A percentile compares a stretch with the other conserved stretches of the same genome.
phyloP scores from a whole-genome alignment of 2,329 filamentous ascomycete species.

The Fusarium longipes region DNA sequence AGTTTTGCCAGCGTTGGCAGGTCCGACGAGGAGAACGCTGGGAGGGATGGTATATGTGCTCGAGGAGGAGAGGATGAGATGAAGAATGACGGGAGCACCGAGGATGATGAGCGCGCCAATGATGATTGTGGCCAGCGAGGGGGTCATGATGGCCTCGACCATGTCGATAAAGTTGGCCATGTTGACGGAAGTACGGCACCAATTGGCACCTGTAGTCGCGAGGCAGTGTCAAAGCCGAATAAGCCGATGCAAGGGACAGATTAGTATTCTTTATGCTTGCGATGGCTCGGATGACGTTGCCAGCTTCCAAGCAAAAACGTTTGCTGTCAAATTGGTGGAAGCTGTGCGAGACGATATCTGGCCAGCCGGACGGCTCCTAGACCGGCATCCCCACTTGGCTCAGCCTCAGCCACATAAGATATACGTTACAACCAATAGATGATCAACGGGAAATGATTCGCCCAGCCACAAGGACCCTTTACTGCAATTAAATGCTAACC shows the following conservation, averaged over 20 bases:
- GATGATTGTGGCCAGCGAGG: constrained; percentile 71
- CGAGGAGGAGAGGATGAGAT: constrained; percentile 76
- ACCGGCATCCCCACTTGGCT: constrained; percentile 22
- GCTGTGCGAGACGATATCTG: constrained; percentile 35
- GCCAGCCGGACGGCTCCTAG: constrained; percentile 34
- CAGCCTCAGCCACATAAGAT: constrained; percentile 21
- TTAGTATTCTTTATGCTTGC: not conserved
- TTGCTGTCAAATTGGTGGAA: constrained; percentile 14
- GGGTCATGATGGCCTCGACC: constrained; percentile 67
- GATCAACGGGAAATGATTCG: no score
- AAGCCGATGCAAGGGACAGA: not conserved
- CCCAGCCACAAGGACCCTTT: constrained; percentile 45
- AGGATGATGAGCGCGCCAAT: constrained; percentile 78
- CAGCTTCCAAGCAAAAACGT: not conserved
- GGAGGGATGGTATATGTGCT: constrained; percentile 75
- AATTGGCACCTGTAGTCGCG: constrained; percentile 20
- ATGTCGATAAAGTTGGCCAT: constrained; percentile 56
- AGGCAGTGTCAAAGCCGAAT: not conserved
- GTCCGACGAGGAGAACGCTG: constrained; percentile 83
- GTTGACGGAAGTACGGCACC: constrained; percentile 34
- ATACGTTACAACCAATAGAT: constrained; percentile 19
- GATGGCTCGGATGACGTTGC: constrained; percentile 7
- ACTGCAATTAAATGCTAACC: constrained; percentile 22
- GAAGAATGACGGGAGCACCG: constrained; percentile 79
- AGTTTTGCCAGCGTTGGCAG: constrained; percentile 88